Base-by-base conservation (phyloP, 2,329 filamentous ascomycete species). In the Diaporthe sp. region DNA sequence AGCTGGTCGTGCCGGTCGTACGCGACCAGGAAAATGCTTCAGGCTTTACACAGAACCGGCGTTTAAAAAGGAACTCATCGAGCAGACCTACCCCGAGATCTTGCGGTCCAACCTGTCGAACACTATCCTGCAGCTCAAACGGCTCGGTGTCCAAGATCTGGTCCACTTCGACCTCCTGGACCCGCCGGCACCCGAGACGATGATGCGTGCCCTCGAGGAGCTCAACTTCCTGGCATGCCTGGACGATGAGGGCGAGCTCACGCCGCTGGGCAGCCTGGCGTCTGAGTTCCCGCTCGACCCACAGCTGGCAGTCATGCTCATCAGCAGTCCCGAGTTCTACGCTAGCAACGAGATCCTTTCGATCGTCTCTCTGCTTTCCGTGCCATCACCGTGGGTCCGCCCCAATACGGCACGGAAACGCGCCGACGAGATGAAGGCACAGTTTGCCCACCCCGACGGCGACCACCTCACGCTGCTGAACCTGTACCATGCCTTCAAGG, bases 161-260 rank as follows among this genome's bases (percentile, higher is more conserved):
- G 97, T 99, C 15, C 97, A 99, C 85, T 99, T 99, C 81, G 97
- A 99, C 82, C 89, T 99, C 63, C 98, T 99, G 96, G 97, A 99
- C 79, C 97, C 97, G 32, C 97, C 97, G 0, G 96, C 97, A 1
- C 97, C 97, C 0, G 97, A 99, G 86, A 99, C 97, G 13, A 92
- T 99, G 84, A 99, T 99, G 96, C 92, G 97, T 78, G 97, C 97
- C 4, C 87, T 99, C 30, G 97, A 99, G 83, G 97, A 99, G 85
- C 91, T 99, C 73, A 99, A 99, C 84, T 99, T 98, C 82, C 90
- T 99, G 22, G 95, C 96, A 19, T 98, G 97, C 83, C 90, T 99
- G 8, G 96, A 99, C 80, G 97, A 99, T 79, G 96, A 99, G 78
- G 97, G 97, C 79, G 94, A 98, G 80, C 90, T 99, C 75, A 99